phyloP scores from a whole-genome alignment of 345 rosid species.

The Eucalyptus microcorys region DNA sequence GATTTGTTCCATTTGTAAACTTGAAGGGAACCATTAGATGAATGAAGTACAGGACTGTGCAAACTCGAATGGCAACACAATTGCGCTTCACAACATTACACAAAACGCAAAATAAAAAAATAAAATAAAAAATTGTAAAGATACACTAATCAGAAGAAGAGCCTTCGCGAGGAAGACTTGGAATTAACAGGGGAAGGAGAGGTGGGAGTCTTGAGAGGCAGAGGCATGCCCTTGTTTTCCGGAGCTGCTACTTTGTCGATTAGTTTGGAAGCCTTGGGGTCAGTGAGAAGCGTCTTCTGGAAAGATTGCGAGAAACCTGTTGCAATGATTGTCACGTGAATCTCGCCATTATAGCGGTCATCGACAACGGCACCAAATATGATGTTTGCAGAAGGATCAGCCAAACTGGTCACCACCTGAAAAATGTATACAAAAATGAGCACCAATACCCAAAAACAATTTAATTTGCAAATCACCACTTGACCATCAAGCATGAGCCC shows the following conservation, averaged over 20 bases:
- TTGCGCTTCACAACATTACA: not conserved
- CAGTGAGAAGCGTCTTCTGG: constrained; percentile 68
- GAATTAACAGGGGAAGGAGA: constrained; percentile 37
- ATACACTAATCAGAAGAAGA: constrained; percentile 44
- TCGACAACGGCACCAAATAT: constrained; percentile 98
- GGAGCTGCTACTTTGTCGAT: constrained; percentile 40
- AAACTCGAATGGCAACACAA: not conserved
- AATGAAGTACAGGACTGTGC: not conserved
- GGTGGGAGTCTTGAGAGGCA: constrained; percentile 22
- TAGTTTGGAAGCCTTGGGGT: constrained; percentile 64
- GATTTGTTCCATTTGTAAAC: not conserved
- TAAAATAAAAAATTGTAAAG: not conserved
- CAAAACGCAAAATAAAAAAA: not conserved
- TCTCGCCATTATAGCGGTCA: constrained; percentile 88
- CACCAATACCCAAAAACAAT: not conserved
- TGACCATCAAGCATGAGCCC: not conserved
- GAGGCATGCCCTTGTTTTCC: constrained; percentile 44
- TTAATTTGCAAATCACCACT: not conserved
- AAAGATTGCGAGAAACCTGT: constrained; percentile 96
- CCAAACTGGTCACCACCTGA: constrained; percentile 95
- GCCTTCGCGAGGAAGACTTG: constrained; percentile 55
- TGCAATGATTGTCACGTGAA: constrained; percentile 91
- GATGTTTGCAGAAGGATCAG: constrained; percentile 97
- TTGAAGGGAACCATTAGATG: not conserved
- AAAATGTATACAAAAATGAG: not conserved